Evolutionary conservation across 1,139 yeast genomes (phyloP), one percentile per base, ranked within the genome.

Genomic region (Suhomyces guaymorum): DNA sequence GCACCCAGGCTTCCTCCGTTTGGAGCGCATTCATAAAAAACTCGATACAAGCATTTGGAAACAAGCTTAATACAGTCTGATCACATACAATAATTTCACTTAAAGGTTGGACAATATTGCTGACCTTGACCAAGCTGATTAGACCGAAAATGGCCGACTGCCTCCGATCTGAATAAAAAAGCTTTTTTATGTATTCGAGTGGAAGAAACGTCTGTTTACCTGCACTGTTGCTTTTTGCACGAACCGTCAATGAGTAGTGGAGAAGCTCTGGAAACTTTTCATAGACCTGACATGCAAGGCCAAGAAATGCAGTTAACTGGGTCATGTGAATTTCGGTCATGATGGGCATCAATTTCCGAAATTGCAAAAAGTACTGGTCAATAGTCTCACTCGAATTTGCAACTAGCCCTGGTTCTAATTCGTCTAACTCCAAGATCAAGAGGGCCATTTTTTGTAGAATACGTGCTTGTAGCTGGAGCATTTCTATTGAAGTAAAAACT

Each of bases 401-500:
- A 13, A 8, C 25, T 10, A n/a, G 20, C 16, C 14, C 20, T 5
- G 11, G 14, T 3, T 9, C 24, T 17, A 30, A 15, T 9, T 16
- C 12, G n/a, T 17, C 11, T 7, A 24, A 15, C 14, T 26, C 29
- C 13, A 32, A 22, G n/a, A 39, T 15, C 10, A 26, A 31, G 7
- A 26, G 5, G 2, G 37, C 11, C 30, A 43, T 20, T 10, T 31
- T 30, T 14, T 37, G 32, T 22, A 43, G 32, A 9, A 22, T 26
- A 10, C 14, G 19, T 9, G 26, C 23, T 24, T 41, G 48, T 4
- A 33, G 21, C 15, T 30, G 21, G 24, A 37, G 26, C n/a, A 44
- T n/a, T n/a, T n/a, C n/a, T n/a, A n/a, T n/a, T n/a, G n/a, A n/a
- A n/a, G n/a, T n/a, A n/a, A n/a, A n/a, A n/a, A 32, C 26, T 6